Evolutionary conservation across 169 alveolate species (phyloP).

Genomic region (Theileria orientalis): DNA sequence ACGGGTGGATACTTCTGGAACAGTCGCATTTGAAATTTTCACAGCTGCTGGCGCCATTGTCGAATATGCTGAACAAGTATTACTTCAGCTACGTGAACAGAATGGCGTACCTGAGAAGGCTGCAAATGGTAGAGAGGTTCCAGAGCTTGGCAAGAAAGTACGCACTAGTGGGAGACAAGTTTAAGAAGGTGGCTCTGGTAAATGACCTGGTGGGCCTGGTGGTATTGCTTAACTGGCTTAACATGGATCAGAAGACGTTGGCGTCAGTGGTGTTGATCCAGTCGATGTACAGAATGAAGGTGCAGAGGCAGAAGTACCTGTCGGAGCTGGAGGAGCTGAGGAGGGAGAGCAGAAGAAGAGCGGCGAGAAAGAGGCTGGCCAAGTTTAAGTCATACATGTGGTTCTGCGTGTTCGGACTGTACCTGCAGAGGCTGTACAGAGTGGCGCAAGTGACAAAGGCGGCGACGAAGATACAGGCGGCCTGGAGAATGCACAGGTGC

Average conservation of each 20-base stretch:
- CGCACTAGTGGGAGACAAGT: conserved; percentile 24
- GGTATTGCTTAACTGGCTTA: conserved; percentile 10
- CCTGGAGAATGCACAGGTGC: conserved; percentile 60
- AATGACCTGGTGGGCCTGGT: conserved; percentile 42
- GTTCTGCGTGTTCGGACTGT: conserved; percentile 14
- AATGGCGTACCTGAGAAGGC: conserved; percentile 15
- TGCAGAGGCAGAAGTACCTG: conserved; percentile 31
- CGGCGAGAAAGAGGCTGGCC: conserved; percentile 14
- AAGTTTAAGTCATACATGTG: conserved; percentile 1
- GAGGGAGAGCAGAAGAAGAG: not conserved
- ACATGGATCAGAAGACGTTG: conserved; percentile 28
- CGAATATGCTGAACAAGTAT: conserved; percentile 23
- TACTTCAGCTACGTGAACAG: conserved; percentile 30
- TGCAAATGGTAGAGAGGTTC: conserved; percentile 21
- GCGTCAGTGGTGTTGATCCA: conserved; percentile 35
- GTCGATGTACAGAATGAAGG: conserved; percentile 39
- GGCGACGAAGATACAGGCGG: conserved; percentile 50
- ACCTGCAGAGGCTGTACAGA: conserved; percentile 7
- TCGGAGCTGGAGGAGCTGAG: conserved; percentile 13
- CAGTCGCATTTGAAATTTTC: conserved; percentile 39
- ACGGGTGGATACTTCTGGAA: conserved; percentile 66
- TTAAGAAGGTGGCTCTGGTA: not conserved
- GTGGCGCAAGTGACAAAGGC: conserved; percentile 24
- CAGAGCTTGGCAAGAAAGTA: conserved; percentile 53
- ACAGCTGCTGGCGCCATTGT: conserved; percentile 41